These are phyloP conservation scores for Pleurotus tuoliensis DNA, from an alignment of 768 basidiomycete species.

Conservation along the genomic window DNA sequence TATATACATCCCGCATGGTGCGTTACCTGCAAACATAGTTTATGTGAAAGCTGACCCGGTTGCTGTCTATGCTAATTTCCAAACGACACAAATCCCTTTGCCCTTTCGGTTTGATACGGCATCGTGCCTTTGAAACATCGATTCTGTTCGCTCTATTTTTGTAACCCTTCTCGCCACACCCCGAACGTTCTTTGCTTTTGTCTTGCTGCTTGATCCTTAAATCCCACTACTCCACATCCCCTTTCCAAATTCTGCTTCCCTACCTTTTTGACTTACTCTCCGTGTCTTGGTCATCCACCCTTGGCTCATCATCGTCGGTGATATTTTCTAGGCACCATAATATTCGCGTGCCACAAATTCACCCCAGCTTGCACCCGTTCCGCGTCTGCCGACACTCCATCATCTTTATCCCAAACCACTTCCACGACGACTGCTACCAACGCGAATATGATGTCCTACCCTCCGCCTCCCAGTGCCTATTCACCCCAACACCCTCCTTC, in stretches of 20 bases:
- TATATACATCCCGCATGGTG: constrained; percentile 89
- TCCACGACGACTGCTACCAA: not conserved
- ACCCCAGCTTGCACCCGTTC: constrained; percentile 38
- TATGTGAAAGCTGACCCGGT: not conserved
- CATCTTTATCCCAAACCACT: constrained; percentile 16
- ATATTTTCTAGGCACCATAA: constrained; percentile 51
- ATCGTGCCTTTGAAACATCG: too few relatives aligned
- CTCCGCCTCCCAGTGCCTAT: not conserved
- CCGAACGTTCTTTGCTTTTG: too few relatives aligned
- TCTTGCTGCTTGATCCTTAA: too few relatives aligned
- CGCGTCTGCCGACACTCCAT: constrained; percentile 38
- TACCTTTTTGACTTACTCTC: constrained; percentile 15
- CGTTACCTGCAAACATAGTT: constrained; percentile 24
- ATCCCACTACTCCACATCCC: not conserved
- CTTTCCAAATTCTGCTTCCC: constrained; percentile 5
- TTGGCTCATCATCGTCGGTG: constrained; percentile 9
- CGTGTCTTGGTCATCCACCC: constrained; percentile 14
- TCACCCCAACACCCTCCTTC: constrained; percentile 18
- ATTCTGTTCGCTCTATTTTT: too few relatives aligned
- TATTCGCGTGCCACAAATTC: constrained; percentile 73
- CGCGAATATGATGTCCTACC: not conserved
- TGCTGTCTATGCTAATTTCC: not conserved
- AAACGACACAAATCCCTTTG: not conserved
- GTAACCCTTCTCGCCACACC: too few relatives aligned
- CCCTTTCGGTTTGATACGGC: not conserved